These are phyloP conservation scores for Bipolaris sorokiniana DNA, from an alignment of 2,329 filamentous ascomycete genomes.

Conservation along the genomic window DNA sequence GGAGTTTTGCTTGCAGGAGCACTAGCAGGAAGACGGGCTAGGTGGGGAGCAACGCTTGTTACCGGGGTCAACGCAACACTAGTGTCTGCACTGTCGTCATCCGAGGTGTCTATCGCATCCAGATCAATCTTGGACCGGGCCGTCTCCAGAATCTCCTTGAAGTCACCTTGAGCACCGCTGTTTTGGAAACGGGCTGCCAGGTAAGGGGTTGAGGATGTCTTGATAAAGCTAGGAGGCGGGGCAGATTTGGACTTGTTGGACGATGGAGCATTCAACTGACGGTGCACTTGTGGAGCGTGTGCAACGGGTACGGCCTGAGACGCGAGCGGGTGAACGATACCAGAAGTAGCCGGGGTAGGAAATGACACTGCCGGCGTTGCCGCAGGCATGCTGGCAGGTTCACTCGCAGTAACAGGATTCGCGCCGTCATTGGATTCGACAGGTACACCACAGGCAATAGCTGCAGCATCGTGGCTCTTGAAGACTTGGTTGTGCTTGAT, in stretches of 20 bases:
- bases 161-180: conserved; percentile 50
- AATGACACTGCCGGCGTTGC: conserved; percentile 40
- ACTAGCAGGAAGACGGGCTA: conserved; percentile 41
- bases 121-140: conserved; percentile 47
- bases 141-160: conserved; percentile 46
- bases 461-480: conserved; percentile 94
- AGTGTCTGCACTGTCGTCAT: conserved; percentile 44
- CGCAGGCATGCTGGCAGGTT: conserved; percentile 37
- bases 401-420: conserved; percentile 42
- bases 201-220: conserved; percentile 51
- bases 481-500: conserved; percentile 93
- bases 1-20: conserved; percentile 39
- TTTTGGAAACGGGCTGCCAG: conserved; percentile 51
- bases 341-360: conserved; percentile 35
- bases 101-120: conserved; percentile 43
- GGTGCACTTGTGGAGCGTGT: conserved; percentile 42
- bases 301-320: conserved; percentile 34
- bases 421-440: conserved; percentile 70
- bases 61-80: conserved; percentile 39
- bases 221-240: conserved; percentile 38
- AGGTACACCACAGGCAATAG: conserved; percentile 82
- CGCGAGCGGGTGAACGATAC: conserved; percentile 46
- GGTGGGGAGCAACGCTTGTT: conserved; percentile 35
- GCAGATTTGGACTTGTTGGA: conserved; percentile 24
- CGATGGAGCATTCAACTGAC: conserved; percentile 31